These are phyloP conservation scores for Opeltia flavorubescens DNA, from an alignment of 495 filamentous ascomycete genomes.

Conservation along the genomic window DNA sequence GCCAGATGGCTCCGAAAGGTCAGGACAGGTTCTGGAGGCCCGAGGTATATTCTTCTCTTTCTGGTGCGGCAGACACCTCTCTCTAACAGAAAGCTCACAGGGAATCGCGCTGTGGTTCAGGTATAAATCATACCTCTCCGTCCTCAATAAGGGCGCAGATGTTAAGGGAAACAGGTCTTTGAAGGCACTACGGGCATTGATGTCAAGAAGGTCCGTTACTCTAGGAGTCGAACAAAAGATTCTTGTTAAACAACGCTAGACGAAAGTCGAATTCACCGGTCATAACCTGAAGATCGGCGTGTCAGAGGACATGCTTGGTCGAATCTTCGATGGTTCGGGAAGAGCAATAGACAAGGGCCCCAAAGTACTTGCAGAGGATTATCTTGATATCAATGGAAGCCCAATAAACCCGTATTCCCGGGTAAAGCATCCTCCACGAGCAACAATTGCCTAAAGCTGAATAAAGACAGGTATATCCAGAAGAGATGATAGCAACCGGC, in stretches of 20 bases:
- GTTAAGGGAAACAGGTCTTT: slow-evolving; percentile 55
- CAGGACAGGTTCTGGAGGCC: slow-evolving; percentile 93
- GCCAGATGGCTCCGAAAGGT: slow-evolving; percentile 84
- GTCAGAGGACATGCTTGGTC: slow-evolving; percentile 97
- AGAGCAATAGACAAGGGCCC: slow-evolving; percentile 97
- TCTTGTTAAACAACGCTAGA: slow-evolving; percentile 35
- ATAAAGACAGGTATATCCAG: slow-evolving; percentile 67
- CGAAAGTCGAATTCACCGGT: slow-evolving; percentile 92
- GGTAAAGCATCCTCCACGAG: slow-evolving; percentile 33
- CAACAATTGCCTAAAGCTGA: slow-evolving; percentile 10
- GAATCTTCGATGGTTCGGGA: slow-evolving; percentile 96
- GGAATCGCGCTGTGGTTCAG: slow-evolving; percentile 84
- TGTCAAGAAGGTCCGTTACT: slow-evolving; percentile 75
- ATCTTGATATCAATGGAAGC: slow-evolving; percentile 96
- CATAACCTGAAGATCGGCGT: slow-evolving; percentile 96
- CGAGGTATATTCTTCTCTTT: slow-evolving; percentile 46
- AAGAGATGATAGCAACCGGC: slow-evolving; percentile 99
- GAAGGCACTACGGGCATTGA: slow-evolving; percentile 95
- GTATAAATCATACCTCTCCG: slow-evolving; percentile 26
- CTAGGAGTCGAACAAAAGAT: background rate
- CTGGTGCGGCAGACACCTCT: background rate
- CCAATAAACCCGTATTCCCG: slow-evolving; percentile 98
- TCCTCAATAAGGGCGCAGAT: background rate
- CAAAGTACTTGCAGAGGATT: slow-evolving; percentile 95
- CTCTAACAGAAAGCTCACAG: too few species aligned